Conservation (phyloP, 768 basidiomycete species). For the Cystobasidium onofrii region DNA sequence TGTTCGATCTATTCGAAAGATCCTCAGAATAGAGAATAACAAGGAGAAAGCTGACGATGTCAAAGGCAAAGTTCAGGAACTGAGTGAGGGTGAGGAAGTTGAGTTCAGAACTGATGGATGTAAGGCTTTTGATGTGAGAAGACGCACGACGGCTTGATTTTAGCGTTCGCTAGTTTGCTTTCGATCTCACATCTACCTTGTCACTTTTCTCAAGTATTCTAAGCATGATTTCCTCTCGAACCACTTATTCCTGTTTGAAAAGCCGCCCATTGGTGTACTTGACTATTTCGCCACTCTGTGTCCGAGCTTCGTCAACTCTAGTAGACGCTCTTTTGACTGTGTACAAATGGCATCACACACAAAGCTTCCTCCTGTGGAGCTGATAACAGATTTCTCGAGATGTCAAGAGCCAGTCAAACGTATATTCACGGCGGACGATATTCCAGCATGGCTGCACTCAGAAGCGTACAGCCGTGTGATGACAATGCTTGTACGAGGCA, state of each 20-base stretch:
- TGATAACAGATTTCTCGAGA: background rate
- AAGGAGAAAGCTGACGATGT: background rate
- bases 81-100: slow-evolving; percentile 23
- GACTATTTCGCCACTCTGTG: too few relatives aligned
- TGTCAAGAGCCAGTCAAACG: slow-evolving; percentile 40
- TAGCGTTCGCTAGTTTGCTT: background rate
- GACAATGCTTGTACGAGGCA: slow-evolving; percentile 62
- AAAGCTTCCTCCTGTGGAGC: background rate
- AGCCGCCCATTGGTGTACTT: too few relatives aligned
- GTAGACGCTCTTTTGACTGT: background rate
- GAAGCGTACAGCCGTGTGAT: slow-evolving; percentile 60
- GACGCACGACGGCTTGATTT: background rate
- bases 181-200: too few relatives aligned
- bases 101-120: slow-evolving; percentile 26
- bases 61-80: slow-evolving; percentile 11
- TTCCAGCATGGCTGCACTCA: slow-evolving; percentile 69
- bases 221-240: too few relatives aligned
- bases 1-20: slow-evolving; percentile 12
- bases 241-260: too few relatives aligned
- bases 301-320: background rate
- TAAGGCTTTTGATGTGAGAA: slow-evolving; percentile 21
- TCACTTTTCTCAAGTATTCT: too few relatives aligned
- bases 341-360: background rate
- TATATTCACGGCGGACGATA: slow-evolving; percentile 67
- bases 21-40: slow-evolving; percentile 6